Evolutionary conservation across 169 alveolate species (phyloP), one percentile per base, ranked within the genome.

Genomic region (Eimeria zaria): DNA sequence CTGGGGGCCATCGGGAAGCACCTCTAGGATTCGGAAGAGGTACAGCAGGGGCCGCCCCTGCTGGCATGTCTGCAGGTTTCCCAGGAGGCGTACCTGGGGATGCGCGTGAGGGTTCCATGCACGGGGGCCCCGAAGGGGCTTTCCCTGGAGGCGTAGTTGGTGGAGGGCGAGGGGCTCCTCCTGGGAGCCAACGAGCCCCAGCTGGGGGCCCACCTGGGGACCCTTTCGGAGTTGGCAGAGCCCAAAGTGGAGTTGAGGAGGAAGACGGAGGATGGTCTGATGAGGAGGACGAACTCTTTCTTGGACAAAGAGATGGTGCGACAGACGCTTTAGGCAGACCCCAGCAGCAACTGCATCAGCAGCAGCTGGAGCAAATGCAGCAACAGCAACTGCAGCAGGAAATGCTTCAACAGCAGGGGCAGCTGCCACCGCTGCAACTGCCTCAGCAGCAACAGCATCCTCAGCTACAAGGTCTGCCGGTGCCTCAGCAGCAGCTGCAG

Each of bases 71-170:
- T 33, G 78, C 74, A 1, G 74, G 74, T 39, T 69, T 69, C 78
- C 48, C 78, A 11, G 78, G 48, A 30, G 78, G 78, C 22, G 11
- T 69, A 69, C 78, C 78, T 33, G 78, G 78, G 24, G 78, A 14
- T 4, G n/a, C 27, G 9, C 48, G 78, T 33, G 78, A 48, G 24
- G 78, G 78, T 1, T 7, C 78, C 74, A 64, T 64, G 16, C 24
- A n/a, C 33, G 78, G 78, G 78, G 78, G 78, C 78, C 78, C 41
- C 74, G 41, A 64, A 27, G 74, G 41, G 74, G 74, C 41, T 6
- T 64, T 27, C 39, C 74, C 74, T n/a, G 39, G 39, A 27, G 27
- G 2, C 39, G 27, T 27, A 7, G 41, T 2, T 27, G 36, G 41
- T 6, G 74, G 11, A 8, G 74, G 22, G 36, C 33, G 39, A 18